Evolutionary conservation across 805 yeast genomes (phyloP).

Genomic region (Saccharomycopsis oosterbeekiorum): DNA sequence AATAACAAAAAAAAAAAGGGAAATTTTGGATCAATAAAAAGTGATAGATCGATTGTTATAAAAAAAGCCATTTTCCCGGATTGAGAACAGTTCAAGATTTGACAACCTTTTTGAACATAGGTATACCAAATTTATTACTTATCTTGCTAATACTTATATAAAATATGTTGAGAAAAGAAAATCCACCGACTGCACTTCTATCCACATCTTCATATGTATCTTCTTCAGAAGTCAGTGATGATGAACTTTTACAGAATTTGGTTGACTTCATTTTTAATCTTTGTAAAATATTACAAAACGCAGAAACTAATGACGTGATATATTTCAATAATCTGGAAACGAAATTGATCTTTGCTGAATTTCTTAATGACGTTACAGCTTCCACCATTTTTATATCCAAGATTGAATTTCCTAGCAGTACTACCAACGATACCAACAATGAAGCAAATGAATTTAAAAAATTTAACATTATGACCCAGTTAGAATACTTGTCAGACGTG

Average conservation of each 20-base stretch:
- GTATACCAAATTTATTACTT: too few relatives aligned
- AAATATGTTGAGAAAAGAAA: background rate
- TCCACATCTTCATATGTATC: background rate
- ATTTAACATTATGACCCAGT: conserved; percentile 14
- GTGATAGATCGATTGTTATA: background rate
- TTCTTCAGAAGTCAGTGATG: background rate
- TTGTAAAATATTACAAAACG: conserved; percentile 25
- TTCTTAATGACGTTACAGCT: conserved; percentile 20
- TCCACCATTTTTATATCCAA: conserved; percentile 23
- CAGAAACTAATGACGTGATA: conserved; percentile 22
- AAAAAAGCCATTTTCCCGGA: too few relatives aligned
- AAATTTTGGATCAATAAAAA: background rate
- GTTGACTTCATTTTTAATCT: conserved; percentile 24
- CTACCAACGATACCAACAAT: background rate
- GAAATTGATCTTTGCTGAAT: conserved; percentile 18
- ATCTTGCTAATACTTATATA: too few relatives aligned
- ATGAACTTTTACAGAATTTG: conserved; percentile 7
- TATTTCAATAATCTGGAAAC: conserved; percentile 22
- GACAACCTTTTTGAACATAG: too few relatives aligned
- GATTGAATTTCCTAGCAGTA: background rate
- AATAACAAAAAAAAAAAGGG: background rate
- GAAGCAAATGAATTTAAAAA: conserved; percentile 4
- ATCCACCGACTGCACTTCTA: background rate
- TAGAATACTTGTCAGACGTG: conserved; percentile 10
- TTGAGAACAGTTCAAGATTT: too few relatives aligned